Base-by-base conservation (phyloP, 805 yeast species). In the Deakozyma indianensis region DNA sequence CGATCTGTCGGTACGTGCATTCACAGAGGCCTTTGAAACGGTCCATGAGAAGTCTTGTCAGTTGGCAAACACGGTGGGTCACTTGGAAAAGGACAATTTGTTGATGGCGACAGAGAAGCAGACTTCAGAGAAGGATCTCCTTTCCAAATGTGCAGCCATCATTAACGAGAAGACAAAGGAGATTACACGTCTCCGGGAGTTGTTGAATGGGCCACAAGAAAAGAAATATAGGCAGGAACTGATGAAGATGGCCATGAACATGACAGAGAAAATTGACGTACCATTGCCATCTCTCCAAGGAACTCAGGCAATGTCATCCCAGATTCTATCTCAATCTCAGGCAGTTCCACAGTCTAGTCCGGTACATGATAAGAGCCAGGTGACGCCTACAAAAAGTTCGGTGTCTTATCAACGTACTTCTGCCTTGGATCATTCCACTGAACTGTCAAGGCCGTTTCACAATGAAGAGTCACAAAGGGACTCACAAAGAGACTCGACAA, bases 101-200 rank as follows among this genome's bases (percentile, higher is more conserved):
- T 7, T 32, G n/a, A 18, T 52, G 22, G 45, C 47, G 2, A 44
- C 22, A 4, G 50, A 46, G 23, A 51, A 53, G 44, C 35, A 44
- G 35, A 41, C 28, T 18, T 47, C 44, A 23, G 48, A 49, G 40
- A 44, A 46, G 35, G 48, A 50, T 22, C 35, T 54, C 35, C 40
- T 51, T 23, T 42, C 32, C 29, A 43, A 48, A 43, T 47, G 45
- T 28, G 47, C 48, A 16, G 44, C 35, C n/a, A 42, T 48, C 5
- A 25, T 48, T 32, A 47, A 56, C 43, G 45, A 49, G 16, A 54
- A 49, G 42, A 49, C 44, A 44, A 47, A 38, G 43, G 50, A 43
- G 44, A 51, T 50, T 44, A 43, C 35, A 40, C 45, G 45, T 18
- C 43, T 51, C 5, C 38, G 38, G 38, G 18, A n/a, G 7, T n/a